Evolutionary conservation across 331 rosid genomes (phyloP).

Genomic region (Spiraea crenata): DNA sequence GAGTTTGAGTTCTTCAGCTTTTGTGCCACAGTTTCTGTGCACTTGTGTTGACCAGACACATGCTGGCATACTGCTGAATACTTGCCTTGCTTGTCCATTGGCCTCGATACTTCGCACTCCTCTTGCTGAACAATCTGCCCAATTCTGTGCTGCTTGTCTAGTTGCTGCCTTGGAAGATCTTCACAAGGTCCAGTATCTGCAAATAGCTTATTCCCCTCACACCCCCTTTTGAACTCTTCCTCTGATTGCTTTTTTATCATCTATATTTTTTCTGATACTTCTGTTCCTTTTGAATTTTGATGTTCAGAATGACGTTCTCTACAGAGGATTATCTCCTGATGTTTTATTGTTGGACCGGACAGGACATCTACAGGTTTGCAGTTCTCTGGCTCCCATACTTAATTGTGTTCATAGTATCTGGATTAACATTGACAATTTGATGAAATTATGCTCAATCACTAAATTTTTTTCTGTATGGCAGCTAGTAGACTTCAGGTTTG

Average conservation of each 20-base stretch:
- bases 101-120: slow-evolving; percentile 73
- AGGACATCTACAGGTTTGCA: slow-evolving; percentile 74
- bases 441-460: slow-evolving; percentile 13
- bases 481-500: slow-evolving; percentile 93
- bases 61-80: slow-evolving; percentile 74
- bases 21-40: slow-evolving; percentile 74
- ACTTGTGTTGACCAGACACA: slow-evolving; percentile 65
- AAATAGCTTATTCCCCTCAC: slow-evolving; percentile 12
- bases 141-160: slow-evolving; percentile 72
- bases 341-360: slow-evolving; percentile 78
- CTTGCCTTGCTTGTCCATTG: slow-evolving; percentile 82
- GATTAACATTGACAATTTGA: slow-evolving; percentile 1
- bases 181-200: slow-evolving; percentile 66
- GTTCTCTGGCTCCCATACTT: slow-evolving; percentile 10
- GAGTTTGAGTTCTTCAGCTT: slow-evolving; percentile 57
- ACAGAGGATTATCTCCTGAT: slow-evolving; percentile 92
- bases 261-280: background rate
- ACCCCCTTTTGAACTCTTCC: background rate
- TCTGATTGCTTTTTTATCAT: background rate
- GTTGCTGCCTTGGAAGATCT: slow-evolving; percentile 70
- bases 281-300: slow-evolving; percentile 33
- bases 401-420: slow-evolving; percentile 20
- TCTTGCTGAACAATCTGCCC: slow-evolving; percentile 67
- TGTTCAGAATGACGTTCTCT: slow-evolving; percentile 85
- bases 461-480: slow-evolving; percentile 33